Conservation (phyloP, 768 basidiomycete genomes). For the Gymnopilus dilepis region DNA sequence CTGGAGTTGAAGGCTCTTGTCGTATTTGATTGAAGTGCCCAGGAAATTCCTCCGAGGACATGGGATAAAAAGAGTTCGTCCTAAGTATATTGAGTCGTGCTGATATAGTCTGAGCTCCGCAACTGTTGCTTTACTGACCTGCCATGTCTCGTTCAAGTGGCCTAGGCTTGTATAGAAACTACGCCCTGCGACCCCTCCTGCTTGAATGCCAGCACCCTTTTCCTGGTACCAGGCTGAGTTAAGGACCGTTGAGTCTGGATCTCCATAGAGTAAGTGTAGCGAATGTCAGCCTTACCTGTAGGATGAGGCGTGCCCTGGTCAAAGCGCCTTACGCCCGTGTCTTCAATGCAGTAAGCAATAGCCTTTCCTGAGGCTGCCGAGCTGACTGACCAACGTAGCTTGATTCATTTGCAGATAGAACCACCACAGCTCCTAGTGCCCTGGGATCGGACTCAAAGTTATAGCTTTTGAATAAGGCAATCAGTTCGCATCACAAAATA, state of each 20-base stretch:
- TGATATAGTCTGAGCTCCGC: background rate
- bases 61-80: slow-evolving; percentile 73
- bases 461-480: slow-evolving; percentile 52
- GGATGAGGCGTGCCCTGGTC: slow-evolving; percentile 81
- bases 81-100: slow-evolving; percentile 40
- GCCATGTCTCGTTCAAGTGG: slow-evolving; percentile 80
- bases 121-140: slow-evolving; percentile 43
- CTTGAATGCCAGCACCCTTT: slow-evolving; percentile 66
- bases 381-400: slow-evolving; percentile 56
- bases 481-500: background rate
- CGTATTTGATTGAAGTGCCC: slow-evolving; percentile 73
- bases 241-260: background rate
- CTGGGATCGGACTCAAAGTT: slow-evolving; percentile 78
- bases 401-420: slow-evolving; percentile 69
- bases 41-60: slow-evolving; percentile 75
- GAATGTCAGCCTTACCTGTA: slow-evolving; percentile 64
- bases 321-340: slow-evolving; percentile 53
- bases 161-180: slow-evolving; percentile 88
- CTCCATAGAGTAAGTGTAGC: background rate
- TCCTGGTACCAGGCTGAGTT: slow-evolving; percentile 83
- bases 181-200: slow-evolving; percentile 58
- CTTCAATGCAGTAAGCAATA: slow-evolving; percentile 31
- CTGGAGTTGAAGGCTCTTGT: slow-evolving; percentile 67
- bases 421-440: slow-evolving; percentile 59
- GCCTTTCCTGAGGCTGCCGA: background rate